Conservation (phyloP, 192 early-diverging fungal species). For the Backusella macrospora region DNA sequence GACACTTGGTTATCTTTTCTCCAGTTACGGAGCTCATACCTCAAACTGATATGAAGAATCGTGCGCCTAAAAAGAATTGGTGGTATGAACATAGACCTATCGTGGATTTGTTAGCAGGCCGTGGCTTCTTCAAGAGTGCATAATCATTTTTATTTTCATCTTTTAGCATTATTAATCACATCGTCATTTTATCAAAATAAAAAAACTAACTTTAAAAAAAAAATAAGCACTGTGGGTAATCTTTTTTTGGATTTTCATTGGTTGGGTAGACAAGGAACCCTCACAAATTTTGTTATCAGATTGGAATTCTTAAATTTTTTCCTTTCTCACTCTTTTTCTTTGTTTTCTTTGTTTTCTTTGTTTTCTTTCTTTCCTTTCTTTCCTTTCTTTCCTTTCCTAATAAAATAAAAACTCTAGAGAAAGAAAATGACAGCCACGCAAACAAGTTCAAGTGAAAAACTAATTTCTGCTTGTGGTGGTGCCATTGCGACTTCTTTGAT, state of each 20-base stretch:
- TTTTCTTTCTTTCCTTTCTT: constrained; percentile 7
- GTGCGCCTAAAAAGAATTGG: constrained; percentile 69
- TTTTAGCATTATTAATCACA: neutral
- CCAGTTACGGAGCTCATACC: constrained; percentile 65
- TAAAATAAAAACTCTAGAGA: no score
- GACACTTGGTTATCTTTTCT: constrained; percentile 74
- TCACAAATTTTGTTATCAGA: neutral
- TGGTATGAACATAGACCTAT: constrained; percentile 56
- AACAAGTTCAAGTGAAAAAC: constrained; percentile 62
- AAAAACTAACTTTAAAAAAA: neutral
- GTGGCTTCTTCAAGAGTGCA: neutral
- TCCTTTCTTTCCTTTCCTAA: neutral
- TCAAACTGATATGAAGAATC: constrained; percentile 81
- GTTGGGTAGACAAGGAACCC: neutral
- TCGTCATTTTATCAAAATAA: neutral
- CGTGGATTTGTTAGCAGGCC: constrained; percentile 31
- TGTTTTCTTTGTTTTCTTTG: neutral
- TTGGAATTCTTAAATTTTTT: neutral
- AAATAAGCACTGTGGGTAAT: neutral
- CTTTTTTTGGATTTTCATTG: neutral
- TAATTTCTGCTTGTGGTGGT: constrained; percentile 82
- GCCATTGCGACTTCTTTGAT: constrained; percentile 80
- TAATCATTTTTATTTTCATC: neutral
- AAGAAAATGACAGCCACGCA: neutral
- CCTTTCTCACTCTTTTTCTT: neutral